Conservation (phyloP, 108 stramenopile genomes). For the Thalassiosira profunda region DNA sequence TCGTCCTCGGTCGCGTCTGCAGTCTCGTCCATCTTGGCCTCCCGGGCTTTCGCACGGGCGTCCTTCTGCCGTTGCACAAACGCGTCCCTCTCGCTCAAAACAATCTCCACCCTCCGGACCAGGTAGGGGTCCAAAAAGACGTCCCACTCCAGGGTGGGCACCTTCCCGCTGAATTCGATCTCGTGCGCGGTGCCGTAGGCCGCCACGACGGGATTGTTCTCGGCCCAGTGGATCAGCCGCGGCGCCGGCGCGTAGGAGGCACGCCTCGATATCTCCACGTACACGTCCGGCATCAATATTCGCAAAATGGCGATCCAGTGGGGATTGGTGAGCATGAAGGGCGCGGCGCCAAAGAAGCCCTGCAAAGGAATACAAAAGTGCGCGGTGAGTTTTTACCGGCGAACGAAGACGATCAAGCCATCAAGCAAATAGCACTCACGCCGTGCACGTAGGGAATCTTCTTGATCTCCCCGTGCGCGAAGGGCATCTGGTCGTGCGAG, state of each 20-base stretch:
- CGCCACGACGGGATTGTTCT: slow-evolving; percentile 93
- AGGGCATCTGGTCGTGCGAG: slow-evolving; percentile 71
- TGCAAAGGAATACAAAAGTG: background rate
- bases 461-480: slow-evolving; percentile 63
- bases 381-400: no score
- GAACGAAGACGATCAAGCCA: no score
- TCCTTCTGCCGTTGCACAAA: slow-evolving; percentile 51
- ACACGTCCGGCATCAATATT: slow-evolving; percentile 87
- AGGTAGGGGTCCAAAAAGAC: slow-evolving; percentile 84
- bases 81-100: slow-evolving; percentile 64
- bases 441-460: slow-evolving; percentile 87
- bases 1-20: slow-evolving; percentile 12
- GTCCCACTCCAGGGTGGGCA: slow-evolving; percentile 79
- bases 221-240: slow-evolving; percentile 89
- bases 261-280: slow-evolving; percentile 82
- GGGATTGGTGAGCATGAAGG: slow-evolving; percentile 83
- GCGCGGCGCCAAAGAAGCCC: slow-evolving; percentile 90
- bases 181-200: slow-evolving; percentile 82
- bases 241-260: slow-evolving; percentile 65
- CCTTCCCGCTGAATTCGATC: slow-evolving; percentile 57
- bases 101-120: slow-evolving; percentile 69
- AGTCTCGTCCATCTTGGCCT: background rate
- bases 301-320: slow-evolving; percentile 81
- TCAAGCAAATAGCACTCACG: no score
- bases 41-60: slow-evolving; percentile 12